Percentiles rank a stretch among this genome's conserved stretches.
Evolutionary conservation across 257 asterid species (phyloP).

Genomic region (Plantago ovata): DNA sequence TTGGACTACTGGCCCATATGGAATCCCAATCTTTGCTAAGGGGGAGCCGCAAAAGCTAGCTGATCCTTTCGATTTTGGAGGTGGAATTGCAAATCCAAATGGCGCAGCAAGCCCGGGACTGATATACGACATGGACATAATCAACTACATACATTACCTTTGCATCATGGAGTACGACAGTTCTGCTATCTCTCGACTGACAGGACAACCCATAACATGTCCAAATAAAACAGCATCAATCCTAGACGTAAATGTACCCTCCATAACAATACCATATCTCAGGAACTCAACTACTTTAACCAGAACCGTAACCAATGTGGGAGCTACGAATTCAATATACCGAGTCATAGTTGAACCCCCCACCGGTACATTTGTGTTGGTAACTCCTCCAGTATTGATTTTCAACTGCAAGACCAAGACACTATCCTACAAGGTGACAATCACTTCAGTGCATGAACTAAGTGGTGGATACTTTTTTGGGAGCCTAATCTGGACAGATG

Average conservation of each 20-base stretch:
- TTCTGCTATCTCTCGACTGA: conserved; percentile 27
- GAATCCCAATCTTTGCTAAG: conserved; percentile 34
- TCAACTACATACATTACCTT: conserved; percentile 31
- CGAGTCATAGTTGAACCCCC: conserved; percentile 41
- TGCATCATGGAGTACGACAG: conserved; percentile 31
- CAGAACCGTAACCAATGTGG: conserved; percentile 46
- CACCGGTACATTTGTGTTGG: conserved; percentile 24
- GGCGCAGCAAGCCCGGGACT: conserved; percentile 35
- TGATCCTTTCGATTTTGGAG: conserved; percentile 42
- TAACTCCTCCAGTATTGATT: conserved; percentile 31
- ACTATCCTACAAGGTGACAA: conserved; percentile 33
- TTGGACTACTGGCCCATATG: conserved; percentile 30
- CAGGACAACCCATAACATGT: conserved; percentile 25
- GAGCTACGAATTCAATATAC: conserved; percentile 31
- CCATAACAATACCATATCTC: conserved; percentile 38
- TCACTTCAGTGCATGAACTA: conserved; percentile 26
- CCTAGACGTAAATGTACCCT: conserved; percentile 44
- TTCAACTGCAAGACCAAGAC: conserved; percentile 29
- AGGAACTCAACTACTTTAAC: conserved; percentile 21
- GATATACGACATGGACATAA: conserved; percentile 30
- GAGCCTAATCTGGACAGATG: conserved; percentile 43
- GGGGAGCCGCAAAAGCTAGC: conserved; percentile 30
- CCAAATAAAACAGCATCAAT: conserved; percentile 20
- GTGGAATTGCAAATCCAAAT: conserved; percentile 37
- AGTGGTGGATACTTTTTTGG: conserved; percentile 39